These are phyloP conservation scores for Glomus cerebriforme DNA, from an alignment of 192 early-diverging fungal species.

Conservation along the genomic window DNA sequence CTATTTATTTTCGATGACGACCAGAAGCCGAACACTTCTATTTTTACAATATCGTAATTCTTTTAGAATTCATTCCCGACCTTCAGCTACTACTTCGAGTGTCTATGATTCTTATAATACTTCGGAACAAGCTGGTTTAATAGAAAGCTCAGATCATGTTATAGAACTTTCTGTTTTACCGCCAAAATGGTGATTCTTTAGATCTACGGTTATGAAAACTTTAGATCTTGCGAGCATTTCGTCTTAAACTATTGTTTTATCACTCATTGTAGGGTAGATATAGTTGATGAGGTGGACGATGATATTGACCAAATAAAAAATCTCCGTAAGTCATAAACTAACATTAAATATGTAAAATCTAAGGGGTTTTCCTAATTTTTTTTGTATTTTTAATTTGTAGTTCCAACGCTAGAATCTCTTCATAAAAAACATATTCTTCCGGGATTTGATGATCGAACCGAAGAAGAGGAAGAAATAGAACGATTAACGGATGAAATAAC, in stretches of 20 bases:
- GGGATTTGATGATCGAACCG: conserved; percentile 88
- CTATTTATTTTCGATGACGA: conserved; percentile 65
- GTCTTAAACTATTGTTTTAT: not conserved
- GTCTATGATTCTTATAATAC: conserved; percentile 36
- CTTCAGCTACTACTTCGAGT: conserved; percentile 38
- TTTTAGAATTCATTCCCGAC: conserved; percentile 63
- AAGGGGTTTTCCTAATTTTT: conserved; percentile 18
- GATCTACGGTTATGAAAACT: not conserved
- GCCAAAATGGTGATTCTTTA: conserved; percentile 75
- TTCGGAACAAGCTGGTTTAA: conserved; percentile 57
- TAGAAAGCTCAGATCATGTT: conserved; percentile 75
- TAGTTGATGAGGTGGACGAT: conserved; percentile 85
- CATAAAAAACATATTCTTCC: conserved; percentile 90
- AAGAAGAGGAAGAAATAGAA: conserved; percentile 82
- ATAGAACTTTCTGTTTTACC: conserved; percentile 90
- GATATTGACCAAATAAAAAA: conserved; percentile 65
- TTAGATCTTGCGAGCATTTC: not conserved
- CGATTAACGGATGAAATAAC: conserved; percentile 83
- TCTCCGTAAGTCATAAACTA: conserved; percentile 48
- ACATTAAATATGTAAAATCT: not conserved
- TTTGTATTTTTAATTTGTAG: conserved; percentile 39
- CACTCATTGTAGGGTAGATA: conserved; percentile 71
- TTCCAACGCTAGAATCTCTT: conserved; percentile 71
- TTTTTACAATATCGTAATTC: conserved; percentile 94
- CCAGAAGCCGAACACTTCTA: conserved; percentile 86